These are phyloP conservation scores for Saccharomycopsis amapae DNA, from an alignment of 805 yeast genomes.

Conservation along the genomic window DNA sequence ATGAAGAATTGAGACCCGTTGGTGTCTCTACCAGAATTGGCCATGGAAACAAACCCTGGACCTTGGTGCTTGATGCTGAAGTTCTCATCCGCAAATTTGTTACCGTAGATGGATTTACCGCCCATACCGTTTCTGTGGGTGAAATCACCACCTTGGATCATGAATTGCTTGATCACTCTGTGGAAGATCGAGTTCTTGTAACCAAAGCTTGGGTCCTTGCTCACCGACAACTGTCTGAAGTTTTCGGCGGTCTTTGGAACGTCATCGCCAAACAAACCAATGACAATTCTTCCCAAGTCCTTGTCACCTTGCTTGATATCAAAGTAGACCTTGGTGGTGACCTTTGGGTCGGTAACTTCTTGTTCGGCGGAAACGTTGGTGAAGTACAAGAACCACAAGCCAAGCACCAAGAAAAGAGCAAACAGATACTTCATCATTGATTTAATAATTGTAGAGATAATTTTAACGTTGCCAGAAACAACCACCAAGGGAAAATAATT, in stretches of 20 bases:
- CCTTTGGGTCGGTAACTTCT: constrained; percentile 15
- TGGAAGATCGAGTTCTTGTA: constrained; percentile 62
- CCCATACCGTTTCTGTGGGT: constrained; percentile 65
- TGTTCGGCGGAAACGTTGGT: constrained; percentile 9
- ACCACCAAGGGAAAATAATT: no score
- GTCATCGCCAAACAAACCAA: constrained; percentile 82
- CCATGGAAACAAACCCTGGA: constrained; percentile 69
- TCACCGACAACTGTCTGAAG: constrained; percentile 72
- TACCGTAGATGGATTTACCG: constrained; percentile 69
- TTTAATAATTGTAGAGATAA: no score
- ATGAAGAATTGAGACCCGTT: constrained; percentile 95
- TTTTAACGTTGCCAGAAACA: neutral
- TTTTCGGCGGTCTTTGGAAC: constrained; percentile 88
- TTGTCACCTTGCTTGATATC: constrained; percentile 78
- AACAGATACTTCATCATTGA: constrained; percentile 17
- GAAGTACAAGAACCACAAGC: constrained; percentile 12
- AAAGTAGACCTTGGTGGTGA: constrained; percentile 74
- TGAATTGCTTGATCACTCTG: constrained; percentile 62
- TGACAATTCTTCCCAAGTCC: constrained; percentile 69
- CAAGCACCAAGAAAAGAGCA: constrained; percentile 2
- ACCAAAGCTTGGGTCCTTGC: constrained; percentile 62
- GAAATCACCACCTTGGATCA: constrained; percentile 81
- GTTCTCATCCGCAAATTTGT: constrained; percentile 61
- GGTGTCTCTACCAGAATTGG: constrained; percentile 71
- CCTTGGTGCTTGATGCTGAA: constrained; percentile 60